phyloP scores from a whole-genome alignment of 2,329 filamentous ascomycete genomes.

The Xylariaceae sp. region DNA sequence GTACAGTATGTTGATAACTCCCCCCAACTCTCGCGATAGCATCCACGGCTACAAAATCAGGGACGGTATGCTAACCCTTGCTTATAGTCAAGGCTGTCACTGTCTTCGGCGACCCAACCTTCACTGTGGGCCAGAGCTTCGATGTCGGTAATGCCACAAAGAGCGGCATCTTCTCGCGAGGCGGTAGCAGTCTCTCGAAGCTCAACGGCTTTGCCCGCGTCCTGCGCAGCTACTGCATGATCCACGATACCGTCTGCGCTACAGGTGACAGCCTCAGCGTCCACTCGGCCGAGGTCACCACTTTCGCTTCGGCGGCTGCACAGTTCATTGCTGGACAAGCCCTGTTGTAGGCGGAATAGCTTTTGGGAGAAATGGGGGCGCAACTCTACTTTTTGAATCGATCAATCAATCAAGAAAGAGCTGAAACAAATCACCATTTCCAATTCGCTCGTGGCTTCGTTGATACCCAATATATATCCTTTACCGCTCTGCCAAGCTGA shows the following conservation, averaged over 20 bases:
- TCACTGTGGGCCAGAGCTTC: constrained; percentile 13
- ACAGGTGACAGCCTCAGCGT: constrained; percentile 5
- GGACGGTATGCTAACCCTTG: constrained; percentile 4
- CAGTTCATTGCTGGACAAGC: constrained; percentile 7
- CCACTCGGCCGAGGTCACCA: constrained; percentile 13
- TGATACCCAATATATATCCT: too few relatives aligned
- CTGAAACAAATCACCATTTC: too few relatives aligned
- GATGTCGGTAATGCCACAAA: constrained; percentile 13
- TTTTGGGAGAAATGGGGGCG: too few relatives aligned
- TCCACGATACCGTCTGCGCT: constrained; percentile 13
- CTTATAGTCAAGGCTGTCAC: constrained; percentile 7
- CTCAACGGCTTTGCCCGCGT: constrained; percentile 9
- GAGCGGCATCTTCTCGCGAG: constrained; percentile 15
- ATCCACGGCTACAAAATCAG: neutral
- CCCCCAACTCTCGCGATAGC: too few relatives aligned
- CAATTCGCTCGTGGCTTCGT: too few relatives aligned
- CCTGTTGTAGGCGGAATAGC: neutral
- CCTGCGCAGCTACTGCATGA: constrained; percentile 13
- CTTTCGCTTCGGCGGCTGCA: constrained; percentile 8
- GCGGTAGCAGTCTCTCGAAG: constrained; percentile 11
- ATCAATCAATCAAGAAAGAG: too few relatives aligned
- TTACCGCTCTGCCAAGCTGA: too few relatives aligned
- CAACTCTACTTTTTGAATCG: too few relatives aligned
- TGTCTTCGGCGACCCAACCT: constrained; percentile 16
- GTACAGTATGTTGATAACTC: constrained; percentile 8